phyloP scores from a whole-genome alignment of 2,329 filamentous ascomycete species.

The Colletotrichum plurivorum region DNA sequence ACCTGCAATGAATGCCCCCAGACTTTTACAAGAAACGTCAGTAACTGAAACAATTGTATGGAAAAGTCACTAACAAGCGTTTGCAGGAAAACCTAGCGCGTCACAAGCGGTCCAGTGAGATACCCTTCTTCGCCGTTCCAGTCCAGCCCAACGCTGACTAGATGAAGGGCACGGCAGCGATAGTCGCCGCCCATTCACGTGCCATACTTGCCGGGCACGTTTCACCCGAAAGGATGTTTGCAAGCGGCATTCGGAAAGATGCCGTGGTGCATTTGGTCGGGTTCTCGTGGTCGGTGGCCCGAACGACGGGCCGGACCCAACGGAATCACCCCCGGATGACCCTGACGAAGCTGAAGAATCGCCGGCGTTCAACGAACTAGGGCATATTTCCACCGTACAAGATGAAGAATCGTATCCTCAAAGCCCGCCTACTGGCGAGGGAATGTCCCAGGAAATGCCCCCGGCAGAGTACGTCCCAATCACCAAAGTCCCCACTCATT shows the following conservation, averaged over 20 bases:
- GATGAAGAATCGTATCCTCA: background rate
- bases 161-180: constrained; percentile 41
- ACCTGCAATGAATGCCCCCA: constrained; percentile 40
- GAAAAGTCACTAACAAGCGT: background rate
- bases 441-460: background rate
- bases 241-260: constrained; percentile 41
- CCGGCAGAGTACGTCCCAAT: background rate
- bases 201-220: constrained; percentile 40
- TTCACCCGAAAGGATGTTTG: constrained; percentile 43
- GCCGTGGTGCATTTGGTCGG: constrained; percentile 24
- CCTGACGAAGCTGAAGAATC: background rate
- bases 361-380: background rate
- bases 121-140: background rate
- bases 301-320: background rate
- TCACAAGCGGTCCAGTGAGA: constrained; percentile 43
- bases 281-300: background rate
- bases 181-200: constrained; percentile 42
- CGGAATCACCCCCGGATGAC: constrained; percentile 12
- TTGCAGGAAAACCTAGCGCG: constrained; percentile 43
- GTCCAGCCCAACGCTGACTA: constrained; percentile 14
- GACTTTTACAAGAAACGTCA: constrained; percentile 41
- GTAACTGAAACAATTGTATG: background rate
- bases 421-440: background rate
- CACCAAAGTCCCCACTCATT: background rate
- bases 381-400: background rate